phyloP scores from a whole-genome alignment of 371 early-diverging fungal species.

The Syncephalastrum monosporum region DNA sequence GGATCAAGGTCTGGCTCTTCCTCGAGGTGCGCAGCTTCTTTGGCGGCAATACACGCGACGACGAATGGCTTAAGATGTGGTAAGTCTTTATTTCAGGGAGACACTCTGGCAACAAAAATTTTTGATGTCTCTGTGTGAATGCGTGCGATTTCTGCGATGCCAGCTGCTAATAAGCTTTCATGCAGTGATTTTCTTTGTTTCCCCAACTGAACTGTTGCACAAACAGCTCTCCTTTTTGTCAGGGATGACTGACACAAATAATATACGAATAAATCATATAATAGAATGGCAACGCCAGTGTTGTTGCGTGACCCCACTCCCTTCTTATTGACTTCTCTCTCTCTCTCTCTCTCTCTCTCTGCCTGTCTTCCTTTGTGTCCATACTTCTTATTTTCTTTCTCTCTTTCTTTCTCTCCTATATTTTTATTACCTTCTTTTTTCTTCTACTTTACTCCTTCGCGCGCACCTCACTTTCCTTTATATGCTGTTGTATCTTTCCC shows the following conservation, averaged over 20 bases:
- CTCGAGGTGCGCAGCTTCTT: conserved; percentile 75
- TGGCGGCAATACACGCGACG: conserved; percentile 36
- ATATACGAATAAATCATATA: too few species aligned
- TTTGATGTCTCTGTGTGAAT: not conserved
- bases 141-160: too few species aligned
- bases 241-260: too few species aligned
- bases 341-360: conserved; percentile 2
- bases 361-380: not conserved
- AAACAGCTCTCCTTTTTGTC: too few species aligned
- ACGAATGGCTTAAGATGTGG: conserved; percentile 50
- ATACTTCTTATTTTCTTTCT: conserved; percentile 4
- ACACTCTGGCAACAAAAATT: not conserved
- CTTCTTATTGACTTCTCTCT: conserved; percentile 3
- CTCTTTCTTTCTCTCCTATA: conserved; percentile 3
- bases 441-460: conserved; percentile 3
- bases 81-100: conserved; percentile 18
- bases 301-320: not conserved
- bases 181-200: conserved; percentile 18
- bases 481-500: conserved; percentile 6
- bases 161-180: too few species aligned
- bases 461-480: conserved; percentile 2
- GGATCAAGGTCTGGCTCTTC: conserved; percentile 78
- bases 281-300: too few species aligned
- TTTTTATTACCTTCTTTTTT: conserved; percentile 3
- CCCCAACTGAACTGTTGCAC: conserved; percentile 5